These are phyloP conservation scores for Apiospora aurea DNA, from an alignment of 2,329 filamentous ascomycete species.

Conservation along the genomic window DNA sequence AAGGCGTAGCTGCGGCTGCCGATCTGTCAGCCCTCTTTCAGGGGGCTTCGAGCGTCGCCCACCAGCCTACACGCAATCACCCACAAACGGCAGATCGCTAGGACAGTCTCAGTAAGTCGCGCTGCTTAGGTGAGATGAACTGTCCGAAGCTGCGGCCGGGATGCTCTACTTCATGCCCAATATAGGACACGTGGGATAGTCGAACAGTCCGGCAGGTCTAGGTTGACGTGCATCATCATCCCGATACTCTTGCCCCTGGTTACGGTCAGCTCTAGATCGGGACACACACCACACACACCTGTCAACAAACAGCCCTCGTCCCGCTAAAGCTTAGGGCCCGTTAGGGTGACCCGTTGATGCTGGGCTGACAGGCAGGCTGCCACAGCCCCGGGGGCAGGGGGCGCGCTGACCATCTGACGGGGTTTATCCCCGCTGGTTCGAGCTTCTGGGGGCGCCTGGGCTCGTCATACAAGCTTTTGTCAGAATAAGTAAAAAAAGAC, in stretches of 20 bases:
- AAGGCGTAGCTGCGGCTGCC: not conserved
- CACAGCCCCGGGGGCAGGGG: conserved; percentile 10
- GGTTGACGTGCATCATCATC: conserved; percentile 10
- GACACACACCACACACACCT: not conserved
- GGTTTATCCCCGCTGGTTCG: conserved; percentile 7
- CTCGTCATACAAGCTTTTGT: conserved; percentile 5
- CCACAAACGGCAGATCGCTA: not conserved
- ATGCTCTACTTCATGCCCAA: not conserved
- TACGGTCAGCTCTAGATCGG: not conserved
- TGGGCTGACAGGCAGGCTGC: conserved; percentile 4
- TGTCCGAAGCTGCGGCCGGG: not conserved
- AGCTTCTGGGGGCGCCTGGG: conserved; percentile 1
- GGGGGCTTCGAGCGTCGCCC: not conserved
- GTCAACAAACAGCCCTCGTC: conserved; percentile 22
- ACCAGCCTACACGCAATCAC: not conserved
- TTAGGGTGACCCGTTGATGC: conserved; percentile 5
- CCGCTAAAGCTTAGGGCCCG: conserved; percentile 22
- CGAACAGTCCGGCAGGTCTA: not conserved
- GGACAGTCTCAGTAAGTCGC: not conserved
- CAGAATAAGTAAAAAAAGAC: not conserved
- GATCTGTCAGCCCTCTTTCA: not conserved
- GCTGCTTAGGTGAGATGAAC: not conserved
- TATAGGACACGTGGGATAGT: not conserved
- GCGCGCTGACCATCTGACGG: conserved; percentile 1
- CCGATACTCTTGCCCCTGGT: not conserved